phyloP scores from a whole-genome alignment of 352 stramenopile species.

The Salisapilia sapeloensis region DNA sequence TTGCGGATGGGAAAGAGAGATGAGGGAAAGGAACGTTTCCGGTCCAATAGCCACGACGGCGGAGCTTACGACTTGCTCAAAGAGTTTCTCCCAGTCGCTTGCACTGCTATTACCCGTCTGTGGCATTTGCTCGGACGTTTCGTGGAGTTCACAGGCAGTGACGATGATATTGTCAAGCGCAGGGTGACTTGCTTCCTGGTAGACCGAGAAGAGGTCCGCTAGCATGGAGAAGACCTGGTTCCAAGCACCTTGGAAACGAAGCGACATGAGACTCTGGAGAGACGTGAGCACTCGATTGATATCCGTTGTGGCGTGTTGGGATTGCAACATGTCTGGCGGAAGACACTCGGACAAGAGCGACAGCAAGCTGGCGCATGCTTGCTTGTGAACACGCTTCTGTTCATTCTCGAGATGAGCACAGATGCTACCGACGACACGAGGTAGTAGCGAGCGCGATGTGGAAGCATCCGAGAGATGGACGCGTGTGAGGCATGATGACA shows the following conservation, averaged over 20 bases:
- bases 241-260: slow-evolving; percentile 73
- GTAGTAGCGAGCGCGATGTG: slow-evolving; percentile 40
- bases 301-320: slow-evolving; percentile 36
- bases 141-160: slow-evolving; percentile 64
- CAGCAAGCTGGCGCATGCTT: slow-evolving; percentile 41
- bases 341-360: slow-evolving; percentile 43
- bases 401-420: slow-evolving; percentile 59
- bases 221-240: slow-evolving; percentile 61
- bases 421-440: slow-evolving; percentile 51
- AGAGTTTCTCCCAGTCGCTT: slow-evolving; percentile 34
- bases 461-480: slow-evolving; percentile 37
- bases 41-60: slow-evolving; percentile 50
- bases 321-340: slow-evolving; percentile 25
- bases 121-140: slow-evolving; percentile 55
- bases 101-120: slow-evolving; percentile 11
- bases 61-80: slow-evolving; percentile 37
- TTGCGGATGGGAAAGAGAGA: slow-evolving; percentile 48
- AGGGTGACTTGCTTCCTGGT: slow-evolving; percentile 28
- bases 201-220: slow-evolving; percentile 54
- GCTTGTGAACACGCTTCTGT: slow-evolving; percentile 36
- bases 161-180: slow-evolving; percentile 47
- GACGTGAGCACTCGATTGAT: slow-evolving; percentile 52
- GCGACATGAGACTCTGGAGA: slow-evolving; percentile 60
- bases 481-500: slow-evolving; percentile 41
- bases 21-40: slow-evolving; percentile 45